phyloP scores from a whole-genome alignment of 179 eudicot species.

The Drosera spatulata region DNA sequence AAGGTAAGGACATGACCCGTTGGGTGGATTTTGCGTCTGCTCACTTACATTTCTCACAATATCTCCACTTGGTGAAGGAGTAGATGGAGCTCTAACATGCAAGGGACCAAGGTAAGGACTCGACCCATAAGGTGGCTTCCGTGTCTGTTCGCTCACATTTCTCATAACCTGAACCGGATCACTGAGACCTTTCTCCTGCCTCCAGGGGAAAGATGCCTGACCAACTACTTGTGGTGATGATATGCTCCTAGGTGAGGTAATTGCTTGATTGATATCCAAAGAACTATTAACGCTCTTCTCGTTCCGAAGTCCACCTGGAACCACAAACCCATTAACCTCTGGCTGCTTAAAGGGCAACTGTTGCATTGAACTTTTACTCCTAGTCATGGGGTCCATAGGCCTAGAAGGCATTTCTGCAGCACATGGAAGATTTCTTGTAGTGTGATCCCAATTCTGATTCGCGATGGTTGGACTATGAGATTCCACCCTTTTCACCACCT shows the following conservation, averaged over 20 bases:
- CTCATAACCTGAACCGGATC: slow-evolving; percentile 91
- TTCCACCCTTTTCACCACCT: slow-evolving; percentile 36
- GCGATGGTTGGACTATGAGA: slow-evolving; percentile 27
- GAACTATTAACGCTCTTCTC: slow-evolving; percentile 6
- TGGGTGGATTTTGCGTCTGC: slow-evolving; percentile 30
- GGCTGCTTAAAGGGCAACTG: slow-evolving; percentile 29
- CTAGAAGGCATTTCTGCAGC: slow-evolving; percentile 25
- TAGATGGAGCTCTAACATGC: slow-evolving; percentile 5
- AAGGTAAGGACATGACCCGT: slow-evolving; percentile 17
- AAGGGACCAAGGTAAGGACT: slow-evolving; percentile 16
- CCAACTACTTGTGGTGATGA: too few species aligned
- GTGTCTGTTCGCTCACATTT: slow-evolving; percentile 46
- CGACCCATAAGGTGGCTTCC: slow-evolving; percentile 41
- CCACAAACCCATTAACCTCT: slow-evolving; percentile 1
- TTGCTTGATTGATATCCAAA: slow-evolving; percentile 24
- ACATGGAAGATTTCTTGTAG: slow-evolving; percentile 22
- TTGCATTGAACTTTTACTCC: slow-evolving; percentile 25
- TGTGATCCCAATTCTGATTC: slow-evolving; percentile 21
- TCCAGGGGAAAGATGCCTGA: slow-evolving; percentile 16
- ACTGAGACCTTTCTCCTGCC: slow-evolving; percentile 59
- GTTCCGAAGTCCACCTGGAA: background rate
- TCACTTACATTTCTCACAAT: too few species aligned
- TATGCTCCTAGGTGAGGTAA: slow-evolving; percentile 2
- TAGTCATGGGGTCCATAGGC: slow-evolving; percentile 20
- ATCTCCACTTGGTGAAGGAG: too few species aligned